Evolutionary conservation across 495 filamentous ascomycete genomes (phyloP).

Genomic region (Tuber borchii): DNA sequence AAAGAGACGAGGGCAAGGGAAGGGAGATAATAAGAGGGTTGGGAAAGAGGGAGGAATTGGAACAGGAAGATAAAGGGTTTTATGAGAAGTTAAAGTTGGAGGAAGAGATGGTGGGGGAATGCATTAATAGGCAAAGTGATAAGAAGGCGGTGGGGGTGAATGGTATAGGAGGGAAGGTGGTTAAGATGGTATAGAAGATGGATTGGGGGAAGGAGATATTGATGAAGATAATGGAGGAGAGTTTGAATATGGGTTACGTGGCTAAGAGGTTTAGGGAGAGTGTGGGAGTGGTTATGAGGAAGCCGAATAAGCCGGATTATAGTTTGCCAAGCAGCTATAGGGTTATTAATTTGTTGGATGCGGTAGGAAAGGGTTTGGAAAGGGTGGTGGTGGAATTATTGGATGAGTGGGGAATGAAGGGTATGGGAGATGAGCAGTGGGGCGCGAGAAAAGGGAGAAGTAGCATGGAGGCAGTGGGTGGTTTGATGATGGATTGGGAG

Average conservation of each 20-base stretch:
- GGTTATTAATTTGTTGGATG: not conserved
- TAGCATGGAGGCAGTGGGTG: not conserved
- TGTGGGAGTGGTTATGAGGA: not conserved
- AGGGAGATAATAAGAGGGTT: no score
- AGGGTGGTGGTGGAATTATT: not conserved
- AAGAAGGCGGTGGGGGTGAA: no score
- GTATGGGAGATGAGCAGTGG: not conserved
- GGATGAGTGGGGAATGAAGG: not conserved
- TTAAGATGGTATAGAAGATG: not conserved
- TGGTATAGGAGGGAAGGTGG: no score
- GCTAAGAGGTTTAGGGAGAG: not conserved
- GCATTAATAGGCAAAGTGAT: no score
- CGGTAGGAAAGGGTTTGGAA: no score
- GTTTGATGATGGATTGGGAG: no score
- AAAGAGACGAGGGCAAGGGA: no score
- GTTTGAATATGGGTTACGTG: not conserved
- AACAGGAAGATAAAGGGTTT: no score
- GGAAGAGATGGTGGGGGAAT: no score
- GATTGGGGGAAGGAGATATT: not conserved
- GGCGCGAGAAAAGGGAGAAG: not conserved
- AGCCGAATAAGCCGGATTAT: not conserved
- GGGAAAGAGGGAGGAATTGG: no score
- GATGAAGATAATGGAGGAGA: not conserved
- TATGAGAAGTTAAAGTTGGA: no score
- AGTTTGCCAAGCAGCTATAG: not conserved